Conservation (phyloP, 306 rosid species). For the Cotoneaster glaucophyllus region DNA sequence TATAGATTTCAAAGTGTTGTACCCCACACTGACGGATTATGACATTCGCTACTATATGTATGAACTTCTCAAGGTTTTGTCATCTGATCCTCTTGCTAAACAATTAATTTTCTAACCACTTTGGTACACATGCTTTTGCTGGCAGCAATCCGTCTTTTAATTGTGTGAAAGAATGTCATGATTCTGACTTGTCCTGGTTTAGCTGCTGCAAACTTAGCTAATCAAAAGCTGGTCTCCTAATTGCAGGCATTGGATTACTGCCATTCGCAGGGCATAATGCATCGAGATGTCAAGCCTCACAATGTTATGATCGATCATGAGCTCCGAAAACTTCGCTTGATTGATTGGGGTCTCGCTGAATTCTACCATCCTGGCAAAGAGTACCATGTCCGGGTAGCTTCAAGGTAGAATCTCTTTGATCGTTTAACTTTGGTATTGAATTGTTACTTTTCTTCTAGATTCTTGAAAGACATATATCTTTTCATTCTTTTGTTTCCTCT, state of each 20-base stretch:
- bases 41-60: conserved; percentile 44
- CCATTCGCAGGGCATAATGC: conserved; percentile 47
- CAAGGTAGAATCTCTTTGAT: conserved; percentile 20
- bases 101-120: not conserved
- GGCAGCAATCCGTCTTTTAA: not conserved
- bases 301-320: conserved; percentile 51
- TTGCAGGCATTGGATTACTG: conserved; percentile 44
- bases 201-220: not conserved
- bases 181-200: not conserved
- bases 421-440: not conserved
- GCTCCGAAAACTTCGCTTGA: conserved; percentile 39
- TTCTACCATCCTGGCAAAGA: conserved; percentile 48
- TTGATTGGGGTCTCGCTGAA: conserved; percentile 51
- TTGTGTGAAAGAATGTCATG: not conserved
- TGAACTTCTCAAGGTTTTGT: conserved; percentile 37
- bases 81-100: not conserved
- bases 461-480: not conserved
- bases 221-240: not conserved
- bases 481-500: not conserved
- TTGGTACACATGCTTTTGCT: not conserved
- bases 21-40: conserved; percentile 39
- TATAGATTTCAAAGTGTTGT: conserved; percentile 36
- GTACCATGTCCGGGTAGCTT: conserved; percentile 44
- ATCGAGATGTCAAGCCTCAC: conserved; percentile 47
- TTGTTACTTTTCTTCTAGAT: not conserved